These are phyloP conservation scores for Mycosphaerella sp. DNA, from an alignment of 2,329 filamentous ascomycete species.

Conservation along the genomic window DNA sequence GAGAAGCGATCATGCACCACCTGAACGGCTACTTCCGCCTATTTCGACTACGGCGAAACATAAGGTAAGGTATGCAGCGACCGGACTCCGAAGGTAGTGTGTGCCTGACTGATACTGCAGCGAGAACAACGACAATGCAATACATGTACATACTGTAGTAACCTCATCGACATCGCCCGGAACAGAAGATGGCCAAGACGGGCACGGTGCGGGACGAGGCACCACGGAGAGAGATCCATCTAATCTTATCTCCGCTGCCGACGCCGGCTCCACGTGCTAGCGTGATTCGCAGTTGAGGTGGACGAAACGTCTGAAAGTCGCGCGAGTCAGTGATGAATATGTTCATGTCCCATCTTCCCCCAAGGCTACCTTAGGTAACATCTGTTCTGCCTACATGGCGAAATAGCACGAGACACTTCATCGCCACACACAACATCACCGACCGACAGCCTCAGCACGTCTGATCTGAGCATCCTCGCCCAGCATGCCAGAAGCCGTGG, in stretches of 20 bases:
- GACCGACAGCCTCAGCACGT: neutral
- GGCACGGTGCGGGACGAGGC: neutral
- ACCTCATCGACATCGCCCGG: neutral
- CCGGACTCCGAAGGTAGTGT: too few species aligned
- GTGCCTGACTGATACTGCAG: too few species aligned
- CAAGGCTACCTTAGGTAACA: too few species aligned
- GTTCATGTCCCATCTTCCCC: too few species aligned
- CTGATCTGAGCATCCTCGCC: neutral
- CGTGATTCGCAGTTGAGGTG: slow-evolving; percentile 2
- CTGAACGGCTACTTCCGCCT: too few species aligned
- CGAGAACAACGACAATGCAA: too few species aligned
- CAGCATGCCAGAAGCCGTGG: slow-evolving; percentile 10
- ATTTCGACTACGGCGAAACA: too few species aligned
- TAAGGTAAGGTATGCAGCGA: too few species aligned
- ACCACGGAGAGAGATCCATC: neutral
- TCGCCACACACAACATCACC: neutral
- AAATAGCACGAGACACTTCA: neutral
- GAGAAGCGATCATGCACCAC: too few species aligned
- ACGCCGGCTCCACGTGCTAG: slow-evolving; percentile 6
- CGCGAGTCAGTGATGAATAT: too few species aligned
- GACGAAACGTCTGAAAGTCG: slow-evolving; percentile 1
- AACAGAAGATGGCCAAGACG: too few species aligned
- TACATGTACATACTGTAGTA: too few species aligned
- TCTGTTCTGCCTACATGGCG: slow-evolving; percentile 1
- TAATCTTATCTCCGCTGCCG: slow-evolving; percentile 1